Percentiles rank a stretch among this genome's conserved stretches.
Conservation (phyloP, 305 asterid genomes). For the Andrographis paniculata region DNA sequence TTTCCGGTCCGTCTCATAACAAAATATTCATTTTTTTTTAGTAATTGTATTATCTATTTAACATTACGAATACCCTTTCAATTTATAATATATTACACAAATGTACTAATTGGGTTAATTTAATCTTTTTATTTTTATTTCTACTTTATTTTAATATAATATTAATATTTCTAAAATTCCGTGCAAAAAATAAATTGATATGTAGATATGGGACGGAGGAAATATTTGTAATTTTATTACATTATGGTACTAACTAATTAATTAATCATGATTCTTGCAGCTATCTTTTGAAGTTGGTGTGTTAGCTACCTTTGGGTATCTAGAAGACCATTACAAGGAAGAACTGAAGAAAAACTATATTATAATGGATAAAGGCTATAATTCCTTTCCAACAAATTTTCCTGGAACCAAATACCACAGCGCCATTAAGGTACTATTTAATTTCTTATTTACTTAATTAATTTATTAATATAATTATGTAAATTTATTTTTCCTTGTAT, state of each 20-base stretch:
- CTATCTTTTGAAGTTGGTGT: slow-evolving; percentile 82
- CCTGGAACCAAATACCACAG: slow-evolving; percentile 75
- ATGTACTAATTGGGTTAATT: too few relatives aligned
- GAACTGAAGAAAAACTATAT: slow-evolving; percentile 55
- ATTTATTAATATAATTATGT: too few relatives aligned
- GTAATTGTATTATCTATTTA: too few relatives aligned
- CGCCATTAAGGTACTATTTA: slow-evolving; percentile 43
- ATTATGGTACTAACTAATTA: background rate
- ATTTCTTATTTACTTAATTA: background rate
- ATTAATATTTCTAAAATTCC: too few relatives aligned
- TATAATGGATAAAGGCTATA: slow-evolving; percentile 76
- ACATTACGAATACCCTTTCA: too few relatives aligned
- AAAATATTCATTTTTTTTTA: too few relatives aligned
- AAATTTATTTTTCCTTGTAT: too few relatives aligned
- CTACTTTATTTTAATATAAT: too few relatives aligned
- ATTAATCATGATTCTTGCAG: slow-evolving; percentile 24
- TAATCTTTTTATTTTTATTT: too few relatives aligned
- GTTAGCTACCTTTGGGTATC: slow-evolving; percentile 59
- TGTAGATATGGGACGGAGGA: background rate
- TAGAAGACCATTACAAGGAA: slow-evolving; percentile 39
- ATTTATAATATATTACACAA: too few relatives aligned
- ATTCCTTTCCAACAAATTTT: slow-evolving; percentile 72
- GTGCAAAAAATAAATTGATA: too few relatives aligned
- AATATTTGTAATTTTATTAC: background rate
- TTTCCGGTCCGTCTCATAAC: too few relatives aligned